Evolutionary conservation across 768 basidiomycete genomes (phyloP).

Genomic region (Mycena latifolia): DNA sequence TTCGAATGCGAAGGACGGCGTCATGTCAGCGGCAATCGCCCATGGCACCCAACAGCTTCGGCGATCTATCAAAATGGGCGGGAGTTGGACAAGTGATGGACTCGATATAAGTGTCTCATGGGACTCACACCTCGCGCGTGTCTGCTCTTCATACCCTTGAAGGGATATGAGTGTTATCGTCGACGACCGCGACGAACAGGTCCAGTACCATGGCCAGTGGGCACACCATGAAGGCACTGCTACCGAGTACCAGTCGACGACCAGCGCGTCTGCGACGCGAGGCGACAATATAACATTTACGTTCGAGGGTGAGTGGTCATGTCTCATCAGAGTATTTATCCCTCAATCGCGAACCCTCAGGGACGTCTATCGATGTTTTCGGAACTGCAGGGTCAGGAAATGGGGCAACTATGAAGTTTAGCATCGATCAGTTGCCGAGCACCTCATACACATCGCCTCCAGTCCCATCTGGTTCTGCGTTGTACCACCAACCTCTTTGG

Average conservation of each 20-base stretch:
- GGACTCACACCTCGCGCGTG: background rate
- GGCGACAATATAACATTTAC: background rate
- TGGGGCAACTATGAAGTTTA: background rate
- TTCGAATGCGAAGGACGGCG: too few species aligned
- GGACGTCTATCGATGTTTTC: slow-evolving; percentile 11
- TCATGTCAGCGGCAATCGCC: too few species aligned
- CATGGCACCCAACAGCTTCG: too few species aligned
- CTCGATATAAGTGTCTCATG: background rate
- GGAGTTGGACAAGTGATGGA: background rate
- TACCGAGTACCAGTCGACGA: too few species aligned
- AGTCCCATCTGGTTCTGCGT: background rate
- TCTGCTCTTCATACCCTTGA: slow-evolving; percentile 1
- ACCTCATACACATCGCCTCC: background rate
- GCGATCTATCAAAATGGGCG: background rate
- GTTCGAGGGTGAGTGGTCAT: slow-evolving; percentile 12
- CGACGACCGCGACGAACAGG: slow-evolving; percentile 16
- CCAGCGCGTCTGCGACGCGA: too few species aligned
- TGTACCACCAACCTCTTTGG: slow-evolving; percentile 11
- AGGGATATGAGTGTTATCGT: slow-evolving; percentile 14
- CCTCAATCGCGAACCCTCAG: background rate
- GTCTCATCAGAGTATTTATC: background rate
- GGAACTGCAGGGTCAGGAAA: background rate
- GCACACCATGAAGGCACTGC: too few species aligned
- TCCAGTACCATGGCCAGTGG: slow-evolving; percentile 1
- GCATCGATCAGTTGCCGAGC: background rate